phyloP scores from a whole-genome alignment of 345 rosid genomes.

The Moricandia arvensis region DNA sequence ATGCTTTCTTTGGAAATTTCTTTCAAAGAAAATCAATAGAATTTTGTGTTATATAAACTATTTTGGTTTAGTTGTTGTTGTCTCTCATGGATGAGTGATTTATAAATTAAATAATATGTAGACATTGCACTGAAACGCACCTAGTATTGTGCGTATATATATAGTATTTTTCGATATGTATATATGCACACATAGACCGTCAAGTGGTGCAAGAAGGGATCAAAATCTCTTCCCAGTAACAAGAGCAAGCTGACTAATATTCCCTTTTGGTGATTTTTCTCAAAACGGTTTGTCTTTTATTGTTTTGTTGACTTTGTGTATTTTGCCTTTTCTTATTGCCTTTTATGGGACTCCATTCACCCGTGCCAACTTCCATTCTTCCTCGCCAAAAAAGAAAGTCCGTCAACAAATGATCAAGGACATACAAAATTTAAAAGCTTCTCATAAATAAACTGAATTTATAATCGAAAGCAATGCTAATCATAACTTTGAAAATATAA shows the following conservation, averaged over 20 bases:
- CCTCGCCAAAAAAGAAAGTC: conserved; percentile 1
- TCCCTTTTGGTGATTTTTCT: not conserved
- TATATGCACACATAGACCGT: not conserved
- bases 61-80: not conserved
- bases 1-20: not conserved
- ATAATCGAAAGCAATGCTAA: not conserved
- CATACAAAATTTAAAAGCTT: not conserved
- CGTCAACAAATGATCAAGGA: not conserved
- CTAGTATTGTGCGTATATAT: not conserved
- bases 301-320: conserved; percentile 36
- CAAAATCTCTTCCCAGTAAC: conserved; percentile 33
- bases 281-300: conserved; percentile 4
- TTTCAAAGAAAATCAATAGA: not conserved
- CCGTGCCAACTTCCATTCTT: conserved; percentile 35
- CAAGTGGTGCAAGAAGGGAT: conserved; percentile 34
- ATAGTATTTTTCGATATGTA: not conserved
- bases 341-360: conserved; percentile 24
- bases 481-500: not conserved
- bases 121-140: not conserved
- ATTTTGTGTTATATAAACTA: not conserved
- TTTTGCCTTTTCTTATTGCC: conserved; percentile 6
- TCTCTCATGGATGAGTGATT: not conserved
- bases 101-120: not conserved
- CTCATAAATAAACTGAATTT: not conserved
- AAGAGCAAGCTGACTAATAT: not conserved